Conservation (phyloP, 225 moss, liverwort and hornwort genomes). For the Takakia lepidozioides region DNA sequence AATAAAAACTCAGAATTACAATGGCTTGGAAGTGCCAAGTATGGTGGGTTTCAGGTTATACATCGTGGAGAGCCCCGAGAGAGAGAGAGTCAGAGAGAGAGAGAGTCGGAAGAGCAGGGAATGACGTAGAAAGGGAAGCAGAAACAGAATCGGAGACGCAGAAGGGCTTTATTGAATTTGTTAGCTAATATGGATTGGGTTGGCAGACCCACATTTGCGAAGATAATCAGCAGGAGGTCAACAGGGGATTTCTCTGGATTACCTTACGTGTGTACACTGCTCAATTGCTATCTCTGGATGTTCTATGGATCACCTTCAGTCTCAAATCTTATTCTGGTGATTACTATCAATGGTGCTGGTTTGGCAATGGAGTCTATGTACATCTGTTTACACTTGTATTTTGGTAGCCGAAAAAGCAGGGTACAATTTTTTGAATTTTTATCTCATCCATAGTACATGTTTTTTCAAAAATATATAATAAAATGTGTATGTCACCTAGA, state of each 20-base stretch:
- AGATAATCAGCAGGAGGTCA: constrained; percentile 10
- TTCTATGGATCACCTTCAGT: constrained; percentile 21
- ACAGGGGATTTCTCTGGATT: constrained; percentile 11
- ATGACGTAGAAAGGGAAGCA: too few species aligned
- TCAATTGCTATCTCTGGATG: constrained; percentile 15
- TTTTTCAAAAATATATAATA: too few species aligned
- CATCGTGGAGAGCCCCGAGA: too few species aligned
- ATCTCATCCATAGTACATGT: too few species aligned
- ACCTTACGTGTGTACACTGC: constrained; percentile 9
- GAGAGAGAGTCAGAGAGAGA: too few species aligned
- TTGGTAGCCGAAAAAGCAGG: neutral
- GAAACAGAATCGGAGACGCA: neutral
- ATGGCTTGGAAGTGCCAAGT: neutral
- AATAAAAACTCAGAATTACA: too few species aligned
- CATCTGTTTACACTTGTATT: constrained; percentile 1
- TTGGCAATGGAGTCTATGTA: constrained; percentile 7
- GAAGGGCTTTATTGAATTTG: neutral
- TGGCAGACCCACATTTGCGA: constrained; percentile 13
- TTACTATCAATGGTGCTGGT: constrained; percentile 20
- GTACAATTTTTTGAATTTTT: constrained; percentile 1
- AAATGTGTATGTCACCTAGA: too few species aligned
- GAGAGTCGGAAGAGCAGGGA: too few species aligned
- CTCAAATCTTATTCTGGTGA: constrained; percentile 4
- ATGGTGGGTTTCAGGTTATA: neutral
- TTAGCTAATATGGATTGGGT: neutral